phyloP scores from a whole-genome alignment of 192 early-diverging fungal genomes.

The Gamsiella multidivaricata region DNA sequence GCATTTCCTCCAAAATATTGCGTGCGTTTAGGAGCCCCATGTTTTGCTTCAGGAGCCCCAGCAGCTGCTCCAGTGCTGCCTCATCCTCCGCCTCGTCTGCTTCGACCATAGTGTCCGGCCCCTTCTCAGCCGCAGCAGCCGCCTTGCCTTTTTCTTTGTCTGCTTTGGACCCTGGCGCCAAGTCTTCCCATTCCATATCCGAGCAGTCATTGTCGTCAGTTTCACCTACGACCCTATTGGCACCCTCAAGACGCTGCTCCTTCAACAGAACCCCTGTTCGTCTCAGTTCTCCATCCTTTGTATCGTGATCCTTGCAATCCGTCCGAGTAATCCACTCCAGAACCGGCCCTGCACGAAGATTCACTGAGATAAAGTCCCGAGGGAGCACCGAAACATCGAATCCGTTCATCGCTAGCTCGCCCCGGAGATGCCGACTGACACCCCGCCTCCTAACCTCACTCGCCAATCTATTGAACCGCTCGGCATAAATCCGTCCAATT shows the following conservation, averaged over 20 bases:
- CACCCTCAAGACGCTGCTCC: neutral
- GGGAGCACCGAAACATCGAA: constrained; percentile 28
- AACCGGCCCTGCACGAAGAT: constrained; percentile 22
- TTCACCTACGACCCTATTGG: neutral
- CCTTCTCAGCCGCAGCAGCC: neutral
- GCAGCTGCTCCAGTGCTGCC: constrained; percentile 6
- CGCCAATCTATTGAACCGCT: constrained; percentile 22
- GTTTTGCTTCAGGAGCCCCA: constrained; percentile 13
- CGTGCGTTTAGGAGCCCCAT: constrained; percentile 21
- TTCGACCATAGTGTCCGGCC: too few species aligned
- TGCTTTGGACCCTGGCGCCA: neutral
- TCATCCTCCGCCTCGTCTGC: constrained; percentile 6
- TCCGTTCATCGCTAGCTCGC: constrained; percentile 27
- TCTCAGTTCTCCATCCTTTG: neutral
- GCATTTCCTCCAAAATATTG: constrained; percentile 46
- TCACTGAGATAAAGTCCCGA: constrained; percentile 30
- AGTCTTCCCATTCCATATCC: constrained; percentile 28
- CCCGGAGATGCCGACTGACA: constrained; percentile 12
- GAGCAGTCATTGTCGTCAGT: neutral
- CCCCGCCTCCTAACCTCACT: constrained; percentile 10
- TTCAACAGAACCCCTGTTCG: neutral
- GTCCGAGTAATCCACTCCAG: constrained; percentile 27
- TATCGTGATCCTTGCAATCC: neutral
- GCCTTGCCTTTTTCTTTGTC: neutral
- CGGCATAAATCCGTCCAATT: constrained; percentile 36